Base-by-base conservation (phyloP, 331 rosid genomes). In the Telfairia occidentalis region DNA sequence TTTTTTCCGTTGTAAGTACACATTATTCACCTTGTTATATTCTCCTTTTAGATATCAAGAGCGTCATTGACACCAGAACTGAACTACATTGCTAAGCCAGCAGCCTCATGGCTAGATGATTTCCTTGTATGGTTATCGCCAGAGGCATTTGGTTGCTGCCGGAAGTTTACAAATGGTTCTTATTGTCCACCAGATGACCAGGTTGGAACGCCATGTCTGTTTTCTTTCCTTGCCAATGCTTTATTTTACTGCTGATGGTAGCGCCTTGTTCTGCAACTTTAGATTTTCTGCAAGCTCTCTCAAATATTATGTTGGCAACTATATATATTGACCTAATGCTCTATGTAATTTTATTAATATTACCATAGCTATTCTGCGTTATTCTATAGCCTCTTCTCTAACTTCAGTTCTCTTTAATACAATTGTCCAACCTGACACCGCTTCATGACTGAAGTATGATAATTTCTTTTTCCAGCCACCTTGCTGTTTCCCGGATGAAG, bases 21-120 rank as follows among this genome's bases (percentile, higher is more conserved):
- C 78, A 19, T 79, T 73, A 67, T 43, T 43, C 57, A 80, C 34
- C 67, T 50, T 70, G 75, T n/a, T 78, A 82, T 37, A 55, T 12
- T 78, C 54, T 65, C 23, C 38, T 65, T 86, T 85, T 85, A 94
- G 98, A 94, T 94, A 83, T 88, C 98, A 30, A 88, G 90, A 83
- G 96, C 98, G 43, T 88, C 98, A 43, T 78, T 84, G 86, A 83
- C 76, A 30, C 96, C 97, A 59, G 79, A 87, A 60, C 85, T 94
- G 76, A 91, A 89, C 85, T 88, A 91, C 86, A 94, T 94, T 82
- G 92, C 98, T 73, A 94, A 89, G 80, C 97, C 98, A 78, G 98
- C 98, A 69, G 98, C 98, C 78, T 94, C 98, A 50, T 94, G 98
- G 98, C 98, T 94, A 74, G 98, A 94, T 81, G 98, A 94, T 80